These are phyloP conservation scores for Penicillium sclerotiorum DNA, from an alignment of 2,329 filamentous ascomycete species.

Conservation along the genomic window DNA sequence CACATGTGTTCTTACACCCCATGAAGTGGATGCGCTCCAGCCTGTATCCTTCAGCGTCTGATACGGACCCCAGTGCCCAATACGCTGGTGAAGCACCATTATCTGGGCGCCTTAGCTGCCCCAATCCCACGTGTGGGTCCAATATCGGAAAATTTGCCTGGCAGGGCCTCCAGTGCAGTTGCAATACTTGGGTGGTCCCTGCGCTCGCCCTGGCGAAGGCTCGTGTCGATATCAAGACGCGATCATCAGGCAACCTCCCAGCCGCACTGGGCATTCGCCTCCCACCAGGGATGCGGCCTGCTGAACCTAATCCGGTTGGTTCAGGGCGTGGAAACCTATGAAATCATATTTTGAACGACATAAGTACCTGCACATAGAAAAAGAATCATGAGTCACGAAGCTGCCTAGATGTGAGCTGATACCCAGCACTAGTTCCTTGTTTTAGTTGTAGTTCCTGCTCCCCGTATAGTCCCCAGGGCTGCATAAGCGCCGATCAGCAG, in stretches of 20 bases:
- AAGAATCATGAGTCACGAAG: slow-evolving; percentile 22
- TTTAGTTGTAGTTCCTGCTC: neutral
- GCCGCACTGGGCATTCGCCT: slow-evolving; percentile 41
- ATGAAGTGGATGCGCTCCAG: slow-evolving; percentile 91
- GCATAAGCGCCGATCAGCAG: slow-evolving; percentile 10
- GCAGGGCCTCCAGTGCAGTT: slow-evolving; percentile 93
- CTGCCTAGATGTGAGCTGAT: slow-evolving; percentile 2
- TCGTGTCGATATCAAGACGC: slow-evolving; percentile 69
- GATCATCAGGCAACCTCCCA: slow-evolving; percentile 23
- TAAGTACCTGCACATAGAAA: slow-evolving; percentile 15
- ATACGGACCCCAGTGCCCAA: slow-evolving; percentile 20
- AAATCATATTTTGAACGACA: slow-evolving; percentile 4
- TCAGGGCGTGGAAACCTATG: slow-evolving; percentile 24
- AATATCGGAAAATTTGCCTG: slow-evolving; percentile 93
- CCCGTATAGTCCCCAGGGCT: neutral
- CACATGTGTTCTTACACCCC: slow-evolving; percentile 88
- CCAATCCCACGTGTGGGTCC: slow-evolving; percentile 73
- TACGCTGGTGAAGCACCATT: slow-evolving; percentile 69
- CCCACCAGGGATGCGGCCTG: slow-evolving; percentile 40
- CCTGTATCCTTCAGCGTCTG: slow-evolving; percentile 52
- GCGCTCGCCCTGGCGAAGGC: slow-evolving; percentile 84
- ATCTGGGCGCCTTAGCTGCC: slow-evolving; percentile 82
- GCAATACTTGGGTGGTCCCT: slow-evolving; percentile 85
- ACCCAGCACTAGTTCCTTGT: neutral
- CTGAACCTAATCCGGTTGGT: slow-evolving; percentile 11